These are phyloP conservation scores for Ophiocordyceps sinensis DNA, from an alignment of 2,329 filamentous ascomycete species.

Conservation along the genomic window DNA sequence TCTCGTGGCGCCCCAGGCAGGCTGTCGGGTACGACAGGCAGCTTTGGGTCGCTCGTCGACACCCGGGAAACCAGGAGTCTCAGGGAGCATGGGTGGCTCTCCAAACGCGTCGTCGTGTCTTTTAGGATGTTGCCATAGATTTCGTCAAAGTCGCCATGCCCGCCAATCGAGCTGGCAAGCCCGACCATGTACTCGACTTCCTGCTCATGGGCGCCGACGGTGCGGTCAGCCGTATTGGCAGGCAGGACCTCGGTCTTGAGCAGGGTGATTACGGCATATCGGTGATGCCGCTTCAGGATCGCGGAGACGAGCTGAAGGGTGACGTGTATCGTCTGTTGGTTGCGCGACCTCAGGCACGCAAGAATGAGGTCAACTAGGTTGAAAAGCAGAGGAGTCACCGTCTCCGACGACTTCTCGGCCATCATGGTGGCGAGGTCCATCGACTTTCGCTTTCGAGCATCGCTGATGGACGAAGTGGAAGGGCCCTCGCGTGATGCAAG, in stretches of 20 bases:
- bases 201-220: conserved; percentile 58
- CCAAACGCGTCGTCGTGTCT: conserved; percentile 54
- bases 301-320: conserved; percentile 78
- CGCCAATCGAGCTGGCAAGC: conserved; percentile 53
- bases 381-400: conserved; percentile 73
- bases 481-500: conserved; percentile 18
- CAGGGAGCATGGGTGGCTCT: conserved; percentile 60
- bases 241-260: conserved; percentile 50
- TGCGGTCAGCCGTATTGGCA: conserved; percentile 42
- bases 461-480: conserved; percentile 40
- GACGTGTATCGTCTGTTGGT: conserved; percentile 77
- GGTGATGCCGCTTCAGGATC: conserved; percentile 75
- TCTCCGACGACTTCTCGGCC: conserved; percentile 56
- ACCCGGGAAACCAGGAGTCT: conserved; percentile 50
- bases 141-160: conserved; percentile 55
- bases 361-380: conserved; percentile 85
- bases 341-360: conserved; percentile 69
- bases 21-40: conserved; percentile 39
- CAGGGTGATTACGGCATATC: conserved; percentile 67
- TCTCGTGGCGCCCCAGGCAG: conserved; percentile 47
- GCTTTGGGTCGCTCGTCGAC: conserved; percentile 39
- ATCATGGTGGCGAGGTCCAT: conserved; percentile 74
- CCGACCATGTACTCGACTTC: conserved; percentile 60
- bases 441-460: conserved; percentile 71
- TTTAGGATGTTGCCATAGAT: conserved; percentile 58